Evolutionary conservation across 1,284 basidiomycete genomes (phyloP).

Genomic region (Leccinum pachyderme): DNA sequence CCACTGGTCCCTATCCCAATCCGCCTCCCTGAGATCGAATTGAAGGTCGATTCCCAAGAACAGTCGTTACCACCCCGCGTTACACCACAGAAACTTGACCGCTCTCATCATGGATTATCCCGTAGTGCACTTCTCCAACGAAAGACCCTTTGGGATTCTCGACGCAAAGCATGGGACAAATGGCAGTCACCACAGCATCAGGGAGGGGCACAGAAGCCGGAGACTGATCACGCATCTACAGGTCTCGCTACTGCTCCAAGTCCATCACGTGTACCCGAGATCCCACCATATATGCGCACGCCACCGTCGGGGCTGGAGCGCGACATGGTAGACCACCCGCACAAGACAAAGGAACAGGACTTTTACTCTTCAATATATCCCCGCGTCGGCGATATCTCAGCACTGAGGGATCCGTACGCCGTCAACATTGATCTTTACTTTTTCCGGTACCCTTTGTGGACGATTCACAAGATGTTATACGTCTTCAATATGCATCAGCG

Average conservation of each 20-base stretch:
- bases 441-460: conserved; percentile 55
- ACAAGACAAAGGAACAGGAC: conserved; percentile 17
- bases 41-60: conserved; percentile 5
- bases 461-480: conserved; percentile 63
- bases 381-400: conserved; percentile 58
- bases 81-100: conserved; percentile 20
- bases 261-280: neutral
- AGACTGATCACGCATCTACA: conserved; percentile 29
- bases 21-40: conserved; percentile 11
- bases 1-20: conserved; percentile 23
- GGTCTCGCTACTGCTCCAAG: conserved; percentile 11
- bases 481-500: conserved; percentile 50
- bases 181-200: conserved; percentile 30
- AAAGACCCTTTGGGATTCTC: conserved; percentile 58
- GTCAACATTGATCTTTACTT: conserved; percentile 58
- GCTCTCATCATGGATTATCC: conserved; percentile 55
- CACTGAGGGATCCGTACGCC: conserved; percentile 54
- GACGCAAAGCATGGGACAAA: conserved; percentile 50
- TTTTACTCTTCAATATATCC: conserved; percentile 50
- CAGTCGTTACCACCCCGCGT: conserved; percentile 2
- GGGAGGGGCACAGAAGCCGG: conserved; percentile 13
- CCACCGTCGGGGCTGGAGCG: conserved; percentile 31
- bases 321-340: conserved; percentile 16
- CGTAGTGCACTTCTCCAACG: conserved; percentile 52
- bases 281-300: conserved; percentile 16